These are phyloP conservation scores for Alternaria conjuncta DNA, from an alignment of 2,329 filamentous ascomycete species.

Conservation along the genomic window DNA sequence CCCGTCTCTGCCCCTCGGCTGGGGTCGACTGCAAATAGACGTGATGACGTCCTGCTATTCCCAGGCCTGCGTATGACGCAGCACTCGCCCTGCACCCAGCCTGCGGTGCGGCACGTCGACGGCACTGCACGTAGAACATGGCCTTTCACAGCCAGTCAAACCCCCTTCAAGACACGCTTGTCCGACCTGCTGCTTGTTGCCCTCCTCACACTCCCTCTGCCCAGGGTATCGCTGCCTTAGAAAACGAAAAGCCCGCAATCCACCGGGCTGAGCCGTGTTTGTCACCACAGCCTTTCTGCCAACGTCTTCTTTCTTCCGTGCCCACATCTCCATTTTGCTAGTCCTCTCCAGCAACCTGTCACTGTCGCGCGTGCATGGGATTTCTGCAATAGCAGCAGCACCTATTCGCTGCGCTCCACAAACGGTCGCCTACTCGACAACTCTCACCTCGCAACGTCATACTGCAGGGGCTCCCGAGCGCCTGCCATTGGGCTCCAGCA, in stretches of 20 bases:
- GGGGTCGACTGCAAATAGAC: conserved; percentile 1
- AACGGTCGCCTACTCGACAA: conserved; percentile 9
- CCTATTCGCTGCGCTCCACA: conserved; percentile 25
- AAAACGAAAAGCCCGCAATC: conserved; percentile 22
- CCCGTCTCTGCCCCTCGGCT: neutral
- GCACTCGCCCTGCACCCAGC: neutral
- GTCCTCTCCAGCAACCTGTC: conserved; percentile 9
- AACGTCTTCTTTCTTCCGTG: conserved; percentile 6
- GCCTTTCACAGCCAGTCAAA: conserved; percentile 16
- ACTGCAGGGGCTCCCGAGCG: conserved; percentile 16
- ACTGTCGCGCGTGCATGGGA: conserved; percentile 26
- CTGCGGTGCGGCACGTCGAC: conserved; percentile 10
- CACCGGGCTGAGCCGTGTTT: conserved; percentile 24
- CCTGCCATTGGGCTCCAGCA: conserved; percentile 20
- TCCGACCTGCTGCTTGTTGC: conserved; percentile 11
- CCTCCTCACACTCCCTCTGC: neutral
- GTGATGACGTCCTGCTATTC: conserved; percentile 7
- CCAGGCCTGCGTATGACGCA: conserved; percentile 11
- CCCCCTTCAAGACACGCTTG: conserved; percentile 6
- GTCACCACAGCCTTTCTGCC: conserved; percentile 13
- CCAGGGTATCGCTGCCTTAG: conserved; percentile 16
- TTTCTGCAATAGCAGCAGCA: conserved; percentile 28
- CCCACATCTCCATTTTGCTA: conserved; percentile 6
- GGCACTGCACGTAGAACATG: conserved; percentile 5
- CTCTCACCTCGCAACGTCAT: conserved; percentile 25